These are phyloP conservation scores for Epichloe baconii DNA, from an alignment of 2,329 filamentous ascomycete species.

Conservation along the genomic window DNA sequence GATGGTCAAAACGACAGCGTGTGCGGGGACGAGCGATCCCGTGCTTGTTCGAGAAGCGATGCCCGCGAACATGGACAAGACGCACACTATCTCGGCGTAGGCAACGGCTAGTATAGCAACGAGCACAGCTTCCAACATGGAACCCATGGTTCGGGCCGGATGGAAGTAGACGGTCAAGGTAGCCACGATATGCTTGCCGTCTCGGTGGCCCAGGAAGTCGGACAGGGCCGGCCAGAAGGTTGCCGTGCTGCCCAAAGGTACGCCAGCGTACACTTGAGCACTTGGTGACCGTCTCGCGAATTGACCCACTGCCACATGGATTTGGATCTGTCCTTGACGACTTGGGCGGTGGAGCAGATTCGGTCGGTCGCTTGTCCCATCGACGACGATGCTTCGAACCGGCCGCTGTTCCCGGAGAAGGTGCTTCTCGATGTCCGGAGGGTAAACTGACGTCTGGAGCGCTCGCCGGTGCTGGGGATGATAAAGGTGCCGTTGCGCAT, in stretches of 20 bases:
- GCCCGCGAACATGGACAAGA: constrained; percentile 80
- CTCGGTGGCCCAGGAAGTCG: constrained; percentile 62
- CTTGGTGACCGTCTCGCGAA: constrained; percentile 63
- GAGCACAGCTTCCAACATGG: constrained; percentile 75
- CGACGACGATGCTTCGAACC: constrained; percentile 9
- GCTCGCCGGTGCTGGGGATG: constrained; percentile 73
- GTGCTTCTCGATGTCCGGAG: constrained; percentile 41
- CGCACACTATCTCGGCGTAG: constrained; percentile 56
- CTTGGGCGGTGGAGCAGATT: constrained; percentile 5
- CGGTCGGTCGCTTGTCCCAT: constrained; percentile 8
- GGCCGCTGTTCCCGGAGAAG: constrained; percentile 14
- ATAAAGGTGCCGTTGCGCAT: constrained; percentile 79
- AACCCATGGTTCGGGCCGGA: constrained; percentile 71
- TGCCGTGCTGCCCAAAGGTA: constrained; percentile 78
- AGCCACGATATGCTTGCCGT: constrained; percentile 87
- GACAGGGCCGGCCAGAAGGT: constrained; percentile 70
- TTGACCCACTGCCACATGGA: constrained; percentile 45
- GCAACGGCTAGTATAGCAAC: constrained; percentile 66
- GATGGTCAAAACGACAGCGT: constrained; percentile 65
- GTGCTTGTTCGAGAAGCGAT: constrained; percentile 60
- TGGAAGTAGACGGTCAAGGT: constrained; percentile 95
- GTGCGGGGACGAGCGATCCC: constrained; percentile 56
- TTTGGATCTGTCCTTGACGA: constrained; percentile 19
- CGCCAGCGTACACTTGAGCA: constrained; percentile 83
- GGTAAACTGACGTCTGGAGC: constrained; percentile 67